Percentiles rank a stretch among this genome's conserved stretches.
Evolutionary conservation across 768 basidiomycete species (phyloP).

Genomic region (Kondoa subrosea): DNA sequence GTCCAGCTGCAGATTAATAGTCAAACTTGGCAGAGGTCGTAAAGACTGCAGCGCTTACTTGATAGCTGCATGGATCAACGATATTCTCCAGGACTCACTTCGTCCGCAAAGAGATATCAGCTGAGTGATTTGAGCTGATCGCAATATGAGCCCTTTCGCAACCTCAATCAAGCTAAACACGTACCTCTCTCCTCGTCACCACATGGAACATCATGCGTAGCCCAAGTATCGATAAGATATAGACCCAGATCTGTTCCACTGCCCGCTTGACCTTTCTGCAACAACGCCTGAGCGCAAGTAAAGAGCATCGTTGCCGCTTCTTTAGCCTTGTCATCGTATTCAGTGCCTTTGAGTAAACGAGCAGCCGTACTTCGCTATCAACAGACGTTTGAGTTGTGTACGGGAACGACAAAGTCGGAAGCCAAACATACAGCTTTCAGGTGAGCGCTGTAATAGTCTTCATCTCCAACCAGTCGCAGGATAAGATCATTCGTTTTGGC

Average conservation of each 20-base stretch:
- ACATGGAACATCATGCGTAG: conserved; percentile 46
- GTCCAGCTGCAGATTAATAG: conserved; percentile 52
- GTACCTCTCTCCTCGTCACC: conserved; percentile 24
- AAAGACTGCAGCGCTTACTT: conserved; percentile 40
- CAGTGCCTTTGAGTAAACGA: conserved; percentile 35
- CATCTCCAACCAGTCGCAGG: conserved; percentile 50
- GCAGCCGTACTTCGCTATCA: neutral
- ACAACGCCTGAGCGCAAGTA: conserved; percentile 65
- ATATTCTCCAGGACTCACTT: conserved; percentile 73
- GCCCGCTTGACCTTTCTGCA: conserved; percentile 74
- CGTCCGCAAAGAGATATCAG: conserved; percentile 71
- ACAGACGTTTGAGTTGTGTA: conserved; percentile 5
- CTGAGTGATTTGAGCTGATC: conserved; percentile 46
- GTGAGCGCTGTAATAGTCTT: conserved; percentile 77
- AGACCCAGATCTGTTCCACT: conserved; percentile 71
- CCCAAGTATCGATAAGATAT: conserved; percentile 70
- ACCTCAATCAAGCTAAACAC: neutral
- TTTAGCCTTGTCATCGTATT: conserved; percentile 49
- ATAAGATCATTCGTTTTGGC: conserved; percentile 26
- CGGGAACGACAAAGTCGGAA: conserved; percentile 41
- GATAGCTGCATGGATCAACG: conserved; percentile 64
- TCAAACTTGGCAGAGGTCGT: conserved; percentile 16
- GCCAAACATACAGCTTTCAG: conserved; percentile 94
- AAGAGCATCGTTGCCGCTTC: conserved; percentile 86
- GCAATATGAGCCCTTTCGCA: neutral